A percentile compares a stretch with the other conserved stretches of the same genome.
These are phyloP conservation scores for Trichosanthes truncata DNA, from an alignment of 306 rosid genomes.

Conservation along the genomic window DNA sequence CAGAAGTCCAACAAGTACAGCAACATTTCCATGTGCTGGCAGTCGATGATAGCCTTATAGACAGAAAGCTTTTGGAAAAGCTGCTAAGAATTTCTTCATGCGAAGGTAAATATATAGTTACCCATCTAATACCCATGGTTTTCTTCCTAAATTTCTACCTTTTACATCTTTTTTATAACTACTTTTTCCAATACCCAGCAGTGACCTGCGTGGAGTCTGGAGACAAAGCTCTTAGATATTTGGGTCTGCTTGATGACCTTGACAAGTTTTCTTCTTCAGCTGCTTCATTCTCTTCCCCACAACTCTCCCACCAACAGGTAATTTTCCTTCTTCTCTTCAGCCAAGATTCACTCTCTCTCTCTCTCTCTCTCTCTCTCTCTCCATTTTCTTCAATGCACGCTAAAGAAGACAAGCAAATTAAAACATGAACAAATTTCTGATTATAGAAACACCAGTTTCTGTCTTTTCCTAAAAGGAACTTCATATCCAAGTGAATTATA, in stretches of 20 bases:
- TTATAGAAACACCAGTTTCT: background rate
- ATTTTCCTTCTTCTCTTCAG: background rate
- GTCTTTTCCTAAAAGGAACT: background rate
- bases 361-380: background rate
- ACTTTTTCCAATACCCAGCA: conserved; percentile 12
- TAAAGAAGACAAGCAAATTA: background rate
- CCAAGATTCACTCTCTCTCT: conserved; percentile 5
- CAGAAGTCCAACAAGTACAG: conserved; percentile 11
- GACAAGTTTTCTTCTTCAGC: conserved; percentile 9
- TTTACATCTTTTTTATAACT: background rate
- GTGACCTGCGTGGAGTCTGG: conserved; percentile 95
- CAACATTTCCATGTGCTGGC: conserved; percentile 89
- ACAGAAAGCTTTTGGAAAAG: conserved; percentile 76
- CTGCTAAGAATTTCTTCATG: conserved; percentile 70
- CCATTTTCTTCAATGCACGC: background rate
- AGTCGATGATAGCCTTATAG: conserved; percentile 73
- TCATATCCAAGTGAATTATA: background rate
- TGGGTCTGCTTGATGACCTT: conserved; percentile 50
- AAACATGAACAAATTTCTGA: background rate
- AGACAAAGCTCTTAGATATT: conserved; percentile 79
- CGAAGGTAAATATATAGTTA: conserved; percentile 31
- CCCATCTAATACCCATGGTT: background rate
- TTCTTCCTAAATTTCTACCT: background rate
- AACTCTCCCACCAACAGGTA: conserved; percentile 33
- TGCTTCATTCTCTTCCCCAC: conserved; percentile 24